These are phyloP conservation scores for Mycotypha africana DNA, from an alignment of 371 early-diverging fungal species.

Conservation along the genomic window DNA sequence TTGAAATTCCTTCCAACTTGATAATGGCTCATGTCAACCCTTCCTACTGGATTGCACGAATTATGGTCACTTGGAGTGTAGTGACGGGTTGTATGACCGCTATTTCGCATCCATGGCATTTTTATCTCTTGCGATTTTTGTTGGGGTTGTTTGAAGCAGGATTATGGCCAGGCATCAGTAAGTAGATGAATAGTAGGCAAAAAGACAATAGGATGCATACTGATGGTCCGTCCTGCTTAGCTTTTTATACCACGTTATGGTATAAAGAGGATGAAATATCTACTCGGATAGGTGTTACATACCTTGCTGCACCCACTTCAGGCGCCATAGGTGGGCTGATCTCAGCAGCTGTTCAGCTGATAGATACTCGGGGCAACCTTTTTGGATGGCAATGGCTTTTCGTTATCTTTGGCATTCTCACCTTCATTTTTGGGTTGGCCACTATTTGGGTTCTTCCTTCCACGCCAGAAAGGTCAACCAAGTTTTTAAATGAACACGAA, in stretches of 20 bases:
- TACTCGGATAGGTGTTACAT: slow-evolving; percentile 38
- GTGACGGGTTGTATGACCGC: slow-evolving; percentile 45
- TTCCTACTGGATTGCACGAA: slow-evolving; percentile 42
- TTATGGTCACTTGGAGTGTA: slow-evolving; percentile 49
- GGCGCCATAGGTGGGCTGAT: slow-evolving; percentile 47
- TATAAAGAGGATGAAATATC: slow-evolving; percentile 44
- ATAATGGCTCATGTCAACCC: slow-evolving; percentile 47
- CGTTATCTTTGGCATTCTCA: slow-evolving; percentile 31
- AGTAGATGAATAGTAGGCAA: not conserved
- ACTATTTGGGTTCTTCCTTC: slow-evolving; percentile 38
- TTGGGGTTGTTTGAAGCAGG: slow-evolving; percentile 49
- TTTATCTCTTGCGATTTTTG: slow-evolving; percentile 42
- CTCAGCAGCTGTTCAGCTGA: slow-evolving; percentile 39
- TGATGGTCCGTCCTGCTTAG: slow-evolving; percentile 5
- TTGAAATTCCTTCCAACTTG: slow-evolving; percentile 45
- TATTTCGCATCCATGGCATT: slow-evolving; percentile 41
- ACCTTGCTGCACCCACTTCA: slow-evolving; percentile 41
- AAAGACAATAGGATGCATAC: not conserved
- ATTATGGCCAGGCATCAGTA: slow-evolving; percentile 42
- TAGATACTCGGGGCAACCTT: slow-evolving; percentile 34
- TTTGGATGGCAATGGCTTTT: slow-evolving; percentile 51
- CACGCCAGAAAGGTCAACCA: slow-evolving; percentile 34
- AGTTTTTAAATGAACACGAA: slow-evolving; percentile 36
- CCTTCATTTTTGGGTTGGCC: slow-evolving; percentile 33
- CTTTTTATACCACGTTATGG: slow-evolving; percentile 44